These are phyloP conservation scores for Periconia sp. DNA, from an alignment of 2,329 filamentous ascomycete species.

Conservation along the genomic window DNA sequence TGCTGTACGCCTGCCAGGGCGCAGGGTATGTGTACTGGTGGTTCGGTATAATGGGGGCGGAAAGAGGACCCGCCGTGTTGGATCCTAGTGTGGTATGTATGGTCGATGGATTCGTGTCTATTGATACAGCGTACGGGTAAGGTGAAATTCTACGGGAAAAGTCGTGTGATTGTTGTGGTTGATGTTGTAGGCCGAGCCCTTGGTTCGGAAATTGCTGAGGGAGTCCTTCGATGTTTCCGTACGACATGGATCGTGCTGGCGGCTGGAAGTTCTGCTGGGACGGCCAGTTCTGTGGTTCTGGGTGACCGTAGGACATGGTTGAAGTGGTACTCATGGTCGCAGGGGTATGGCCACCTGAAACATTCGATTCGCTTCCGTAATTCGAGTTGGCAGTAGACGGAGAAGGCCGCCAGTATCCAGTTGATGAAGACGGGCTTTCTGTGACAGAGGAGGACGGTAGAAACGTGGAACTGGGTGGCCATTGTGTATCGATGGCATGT, in stretches of 20 bases:
- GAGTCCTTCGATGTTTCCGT: constrained; percentile 42
- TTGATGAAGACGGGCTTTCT: constrained; percentile 35
- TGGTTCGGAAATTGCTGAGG: constrained; percentile 34
- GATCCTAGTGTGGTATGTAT: constrained; percentile 27
- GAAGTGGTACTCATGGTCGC: constrained; percentile 39
- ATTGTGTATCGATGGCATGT: constrained; percentile 40
- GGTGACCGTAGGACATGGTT: constrained; percentile 38
- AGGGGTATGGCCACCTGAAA: constrained; percentile 37
- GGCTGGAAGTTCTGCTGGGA: constrained; percentile 28
- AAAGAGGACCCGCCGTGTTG: constrained; percentile 32
- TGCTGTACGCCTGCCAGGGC: constrained; percentile 34
- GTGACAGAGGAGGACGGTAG: constrained; percentile 39
- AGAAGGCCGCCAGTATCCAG: constrained; percentile 38
- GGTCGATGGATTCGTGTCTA: constrained; percentile 34
- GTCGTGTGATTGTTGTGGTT: constrained; percentile 29
- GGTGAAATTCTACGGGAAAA: constrained; percentile 35
- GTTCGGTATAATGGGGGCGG: constrained; percentile 36
- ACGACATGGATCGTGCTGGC: constrained; percentile 43
- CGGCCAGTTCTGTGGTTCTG: constrained; percentile 33
- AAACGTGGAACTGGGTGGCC: constrained; percentile 33
- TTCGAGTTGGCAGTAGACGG: constrained; percentile 36
- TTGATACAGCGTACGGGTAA: constrained; percentile 34
- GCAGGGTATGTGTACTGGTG: constrained; percentile 32
- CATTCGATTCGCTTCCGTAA: constrained; percentile 40
- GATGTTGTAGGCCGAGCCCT: constrained; percentile 20